These are phyloP conservation scores for Irpex sp. DNA, from an alignment of 1,284 basidiomycete species.

Conservation along the genomic window DNA sequence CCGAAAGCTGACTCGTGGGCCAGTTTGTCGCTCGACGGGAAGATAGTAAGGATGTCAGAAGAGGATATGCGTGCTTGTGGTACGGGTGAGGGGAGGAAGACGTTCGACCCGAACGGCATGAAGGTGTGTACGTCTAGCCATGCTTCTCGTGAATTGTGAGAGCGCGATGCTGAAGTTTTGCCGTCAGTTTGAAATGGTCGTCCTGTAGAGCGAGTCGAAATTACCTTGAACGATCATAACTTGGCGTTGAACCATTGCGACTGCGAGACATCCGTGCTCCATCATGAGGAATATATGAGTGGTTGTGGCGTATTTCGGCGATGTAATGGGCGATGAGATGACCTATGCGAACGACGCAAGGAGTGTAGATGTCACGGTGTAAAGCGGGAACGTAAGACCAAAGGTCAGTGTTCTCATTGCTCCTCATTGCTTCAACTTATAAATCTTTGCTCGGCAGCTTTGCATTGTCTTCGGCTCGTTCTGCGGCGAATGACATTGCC, in stretches of 20 bases:
- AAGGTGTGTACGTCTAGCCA: slow-evolving; percentile 63
- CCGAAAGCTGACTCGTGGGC: slow-evolving; percentile 32
- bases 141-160: slow-evolving; percentile 47
- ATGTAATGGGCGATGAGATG: not conserved
- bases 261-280: slow-evolving; percentile 55
- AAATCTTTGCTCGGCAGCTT: not conserved
- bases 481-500: not conserved
- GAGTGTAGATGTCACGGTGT: not conserved
- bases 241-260: slow-evolving; percentile 62
- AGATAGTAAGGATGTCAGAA: slow-evolving; percentile 52
- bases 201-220: not conserved
- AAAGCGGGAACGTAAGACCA: not conserved
- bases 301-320: not conserved
- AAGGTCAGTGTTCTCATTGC: not conserved
- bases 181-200: not conserved
- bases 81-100: slow-evolving; percentile 54
- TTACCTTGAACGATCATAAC: slow-evolving; percentile 64
- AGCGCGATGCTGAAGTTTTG: slow-evolving; percentile 42
- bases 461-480: not conserved
- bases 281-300: slow-evolving; percentile 31
- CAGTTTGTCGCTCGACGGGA: slow-evolving; percentile 40
- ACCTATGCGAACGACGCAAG: not conserved
- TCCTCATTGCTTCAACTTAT: not conserved
- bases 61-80: slow-evolving; percentile 57
- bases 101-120: slow-evolving; percentile 53